Evolutionary conservation across 169 alveolate species (phyloP), one percentile per base, ranked within the genome.

Genomic region (Plasmodium knowlesi): DNA sequence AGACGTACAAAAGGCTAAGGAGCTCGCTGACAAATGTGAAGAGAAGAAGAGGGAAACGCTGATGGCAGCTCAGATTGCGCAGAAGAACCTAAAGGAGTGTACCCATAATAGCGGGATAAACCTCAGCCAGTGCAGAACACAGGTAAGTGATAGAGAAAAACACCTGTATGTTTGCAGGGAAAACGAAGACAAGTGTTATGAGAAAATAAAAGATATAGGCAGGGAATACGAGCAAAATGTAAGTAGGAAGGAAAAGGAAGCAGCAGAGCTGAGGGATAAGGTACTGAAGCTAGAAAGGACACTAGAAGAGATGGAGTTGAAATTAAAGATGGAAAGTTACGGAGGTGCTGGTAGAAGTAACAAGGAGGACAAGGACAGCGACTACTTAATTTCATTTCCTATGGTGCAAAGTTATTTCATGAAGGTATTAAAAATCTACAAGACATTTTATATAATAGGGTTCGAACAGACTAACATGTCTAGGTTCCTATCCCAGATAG

Each of bases 381-480:
- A 84, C 72, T 84, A 84, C 54, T 34, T 84, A 84, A 84, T 84
- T 6, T 84, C 93, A 5, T 84, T 73, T 37, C 39, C 61, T 9
- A 84, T 84, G 19, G 43, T 84, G 25, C 73, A 34, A 57, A 50
- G 25, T 28, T 84, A 84, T 73, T 73, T 71, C 76, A 6, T 41
- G 5, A 84, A 84, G 54, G 76, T 84, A 16, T 84, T 41, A 28
- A 74, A 84, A 84, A 84, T 84, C 73, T 84, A 84, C 79, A 84
- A 84, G 73, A 84, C 93, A 22, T 34, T 84, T 43, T 84, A 72
- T 46, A 84, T 84, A 5, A 84, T 84, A 53, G 54, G 10, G 54
- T 67, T 43, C 32, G 93, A 84, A 46, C 73, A 84, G 54, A 84
- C 93, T 16, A 73, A 25, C 76, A 8, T 84, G 12, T 46, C 53